Base-by-base conservation (phyloP, 768 basidiomycete species). In the Gelatoporia subvermispora region DNA sequence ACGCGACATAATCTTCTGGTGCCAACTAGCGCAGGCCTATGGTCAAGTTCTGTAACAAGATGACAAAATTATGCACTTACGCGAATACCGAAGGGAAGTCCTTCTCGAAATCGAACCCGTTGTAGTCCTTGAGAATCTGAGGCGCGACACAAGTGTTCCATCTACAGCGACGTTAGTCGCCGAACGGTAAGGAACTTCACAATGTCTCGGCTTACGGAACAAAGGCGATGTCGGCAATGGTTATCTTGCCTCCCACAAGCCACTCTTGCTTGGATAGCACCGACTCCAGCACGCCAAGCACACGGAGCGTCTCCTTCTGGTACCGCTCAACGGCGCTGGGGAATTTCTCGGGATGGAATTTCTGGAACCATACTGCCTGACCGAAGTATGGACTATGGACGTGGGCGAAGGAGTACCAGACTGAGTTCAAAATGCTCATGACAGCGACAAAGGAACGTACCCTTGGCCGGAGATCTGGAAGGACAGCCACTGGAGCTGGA, bases 401-500 rank as follows among this genome's bases (percentile, higher is more conserved):
- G 11, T 15, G 41, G 11, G 37, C 25, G 35, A 35, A 40, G 3
- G 11, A 8, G 24, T 21, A 28, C 10, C 10, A 22, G 20, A 17
- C 20, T 13, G 21, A 25, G n/a, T n/a, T 10, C n/a, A 4, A 2
- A 25, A 3, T 17, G 10, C 25, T 37, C 23, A 21, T 38, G 23
- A 35, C 22, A 2, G 11, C 42, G 8, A 24, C 22, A 8, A 9
- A 3, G 1, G 15, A 2, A 39, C 56, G 15, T n/a, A 60, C 57
- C 62, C 64, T 42, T 65, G 62, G 2, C 64, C 64, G 7, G 62
- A 63, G 16, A 54, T 47, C 25, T 65, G 64, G 59, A 73, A 76
- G 61, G 72, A 72, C 44, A 76, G 70, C 75, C 72, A 75, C 56
- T 69, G 71, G 13, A 68, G 47, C 37, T 54, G 44, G 8, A 13